These are phyloP conservation scores for Nicotiana paniculata DNA, from an alignment of 257 asterid species.

Conservation along the genomic window DNA sequence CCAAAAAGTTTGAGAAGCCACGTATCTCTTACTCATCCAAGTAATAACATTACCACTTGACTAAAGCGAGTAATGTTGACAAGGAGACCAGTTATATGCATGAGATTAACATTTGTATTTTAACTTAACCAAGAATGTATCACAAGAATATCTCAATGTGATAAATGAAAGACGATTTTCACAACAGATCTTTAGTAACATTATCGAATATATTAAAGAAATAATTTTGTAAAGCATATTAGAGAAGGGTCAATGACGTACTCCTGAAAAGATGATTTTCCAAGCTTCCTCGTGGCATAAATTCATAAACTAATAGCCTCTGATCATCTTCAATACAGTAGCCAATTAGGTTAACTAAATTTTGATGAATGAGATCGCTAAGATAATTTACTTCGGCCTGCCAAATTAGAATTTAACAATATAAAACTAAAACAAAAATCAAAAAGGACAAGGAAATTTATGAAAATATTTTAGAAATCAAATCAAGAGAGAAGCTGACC, in stretches of 20 bases:
- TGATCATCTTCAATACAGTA: slow-evolving; percentile 98
- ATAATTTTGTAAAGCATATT: background rate
- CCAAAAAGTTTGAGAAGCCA: too few species aligned
- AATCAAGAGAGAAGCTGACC: slow-evolving; percentile 31
- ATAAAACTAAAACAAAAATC: slow-evolving; percentile 10
- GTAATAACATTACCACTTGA: background rate
- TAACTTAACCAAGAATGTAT: background rate
- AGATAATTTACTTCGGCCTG: slow-evolving; percentile 96
- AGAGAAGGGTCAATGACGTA: slow-evolving; percentile 26
- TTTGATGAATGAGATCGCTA: slow-evolving; percentile 83
- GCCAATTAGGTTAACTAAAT: slow-evolving; percentile 87
- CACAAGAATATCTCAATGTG: background rate
- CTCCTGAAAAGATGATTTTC: slow-evolving; percentile 96
- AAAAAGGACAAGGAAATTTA: background rate
- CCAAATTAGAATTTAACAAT: slow-evolving; percentile 25
- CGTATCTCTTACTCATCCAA: background rate
- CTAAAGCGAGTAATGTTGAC: background rate
- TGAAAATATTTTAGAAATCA: background rate
- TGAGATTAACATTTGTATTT: background rate
- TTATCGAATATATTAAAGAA: background rate
- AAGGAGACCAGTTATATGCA: background rate
- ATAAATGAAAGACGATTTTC: background rate
- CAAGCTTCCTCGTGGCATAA: slow-evolving; percentile 99
- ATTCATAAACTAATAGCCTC: slow-evolving; percentile 89
- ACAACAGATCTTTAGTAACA: background rate